phyloP scores from a whole-genome alignment of 192 early-diverging fungal genomes.

The Coemansia sp. region DNA sequence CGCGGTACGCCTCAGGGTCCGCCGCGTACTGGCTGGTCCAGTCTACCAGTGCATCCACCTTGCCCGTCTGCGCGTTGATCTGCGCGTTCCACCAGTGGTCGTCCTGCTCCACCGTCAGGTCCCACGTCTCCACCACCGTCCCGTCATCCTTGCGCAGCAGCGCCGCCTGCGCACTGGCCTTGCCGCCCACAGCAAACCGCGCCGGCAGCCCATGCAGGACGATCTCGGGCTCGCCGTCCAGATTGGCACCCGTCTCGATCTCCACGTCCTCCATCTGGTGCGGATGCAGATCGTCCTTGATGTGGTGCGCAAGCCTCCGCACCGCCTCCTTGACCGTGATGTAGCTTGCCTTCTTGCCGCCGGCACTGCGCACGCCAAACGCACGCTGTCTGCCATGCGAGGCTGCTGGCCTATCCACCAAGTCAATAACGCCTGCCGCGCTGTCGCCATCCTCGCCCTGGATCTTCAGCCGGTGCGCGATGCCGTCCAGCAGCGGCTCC shows the following conservation, averaged over 20 bases:
- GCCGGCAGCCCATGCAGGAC: conserved; percentile 23
- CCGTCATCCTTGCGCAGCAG: conserved; percentile 37
- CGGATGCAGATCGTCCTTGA: conserved; percentile 58
- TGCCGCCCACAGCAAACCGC: conserved; percentile 30
- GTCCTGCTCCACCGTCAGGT: conserved; percentile 61
- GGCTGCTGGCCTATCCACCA: not conserved
- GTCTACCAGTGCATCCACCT: conserved; percentile 60
- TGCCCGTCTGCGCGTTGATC: conserved; percentile 53
- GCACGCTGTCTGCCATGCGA: conserved; percentile 5
- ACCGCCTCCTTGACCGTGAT: conserved; percentile 67
- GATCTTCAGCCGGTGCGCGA: conserved; percentile 30
- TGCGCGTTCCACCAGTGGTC: conserved; percentile 61
- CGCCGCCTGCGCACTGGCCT: conserved; percentile 33
- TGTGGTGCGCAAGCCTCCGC: conserved; percentile 59
- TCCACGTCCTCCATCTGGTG: conserved; percentile 33
- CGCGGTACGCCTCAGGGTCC: conserved; percentile 57
- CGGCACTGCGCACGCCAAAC: conserved; percentile 11
- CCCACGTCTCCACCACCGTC: conserved; percentile 60
- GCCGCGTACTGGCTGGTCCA: conserved; percentile 59
- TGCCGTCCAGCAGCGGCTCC: conserved; percentile 4
- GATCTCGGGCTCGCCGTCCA: conserved; percentile 43
- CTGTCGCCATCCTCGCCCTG: conserved; percentile 13
- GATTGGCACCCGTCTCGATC: conserved; percentile 19
- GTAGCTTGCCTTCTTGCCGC: conserved; percentile 16
- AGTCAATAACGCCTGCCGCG: conserved; percentile 21